These are phyloP conservation scores for Spiraea crenata DNA, from an alignment of 331 rosid genomes.

Conservation along the genomic window DNA sequence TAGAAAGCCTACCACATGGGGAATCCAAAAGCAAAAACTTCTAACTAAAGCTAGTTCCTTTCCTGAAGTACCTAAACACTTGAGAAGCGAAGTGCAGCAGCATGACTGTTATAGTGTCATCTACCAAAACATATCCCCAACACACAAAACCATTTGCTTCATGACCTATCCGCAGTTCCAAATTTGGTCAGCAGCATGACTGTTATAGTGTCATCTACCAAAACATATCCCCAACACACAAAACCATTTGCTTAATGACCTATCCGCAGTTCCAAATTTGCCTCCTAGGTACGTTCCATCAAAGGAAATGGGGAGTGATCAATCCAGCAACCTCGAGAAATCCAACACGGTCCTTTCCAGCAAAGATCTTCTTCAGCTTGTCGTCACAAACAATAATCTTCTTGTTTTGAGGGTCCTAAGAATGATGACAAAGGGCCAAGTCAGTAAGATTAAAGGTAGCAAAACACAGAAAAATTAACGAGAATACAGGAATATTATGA, in stretches of 20 bases:
- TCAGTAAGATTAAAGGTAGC: slow-evolving; percentile 8
- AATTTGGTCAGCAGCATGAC: too few relatives aligned
- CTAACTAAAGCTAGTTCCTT: slow-evolving; percentile 20
- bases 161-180: too few relatives aligned
- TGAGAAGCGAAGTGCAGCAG: slow-evolving; percentile 10
- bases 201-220: slow-evolving; percentile 31
- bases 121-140: too few relatives aligned
- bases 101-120: too few relatives aligned
- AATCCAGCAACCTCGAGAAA: slow-evolving; percentile 91
- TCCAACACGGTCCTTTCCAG: slow-evolving; percentile 69
- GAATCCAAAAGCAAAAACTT: slow-evolving; percentile 20
- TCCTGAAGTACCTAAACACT: slow-evolving; percentile 21
- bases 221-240: slow-evolving; percentile 38
- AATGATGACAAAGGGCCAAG: slow-evolving; percentile 9
- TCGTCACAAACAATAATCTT: slow-evolving; percentile 79
- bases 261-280: not conserved
- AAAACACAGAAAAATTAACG: slow-evolving; percentile 9
- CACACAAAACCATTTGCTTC: too few relatives aligned
- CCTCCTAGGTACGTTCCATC: slow-evolving; percentile 30
- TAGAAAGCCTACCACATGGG: slow-evolving; percentile 26
- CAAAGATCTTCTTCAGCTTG: slow-evolving; percentile 93
- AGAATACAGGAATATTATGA: too few relatives aligned
- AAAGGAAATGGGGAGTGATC: slow-evolving; percentile 89
- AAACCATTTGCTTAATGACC: slow-evolving; percentile 22
- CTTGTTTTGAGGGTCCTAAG: slow-evolving; percentile 85